A percentile compares a stretch with the other conserved stretches of the same genome.
phyloP scores from a whole-genome alignment of 768 basidiomycete genomes.

The Tylopilus intermedius region DNA sequence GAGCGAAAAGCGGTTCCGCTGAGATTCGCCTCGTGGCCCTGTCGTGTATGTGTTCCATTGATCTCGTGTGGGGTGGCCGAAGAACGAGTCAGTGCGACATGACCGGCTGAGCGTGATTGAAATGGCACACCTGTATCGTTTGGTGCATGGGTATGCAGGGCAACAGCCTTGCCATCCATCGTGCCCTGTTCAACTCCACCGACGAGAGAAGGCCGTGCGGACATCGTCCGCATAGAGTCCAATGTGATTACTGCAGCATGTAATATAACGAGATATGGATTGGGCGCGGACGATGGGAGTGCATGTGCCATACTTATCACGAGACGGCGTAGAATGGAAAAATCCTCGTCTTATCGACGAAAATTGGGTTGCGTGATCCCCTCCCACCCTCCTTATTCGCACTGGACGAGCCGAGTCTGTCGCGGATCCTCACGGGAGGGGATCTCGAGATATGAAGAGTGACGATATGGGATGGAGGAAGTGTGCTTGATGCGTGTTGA shows the following conservation, averaged over 20 bases:
- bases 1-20: background rate
- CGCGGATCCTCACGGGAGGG: slow-evolving; percentile 17
- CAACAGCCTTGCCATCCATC: background rate
- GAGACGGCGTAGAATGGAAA: slow-evolving; percentile 6
- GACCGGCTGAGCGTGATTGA: slow-evolving; percentile 7
- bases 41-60: background rate
- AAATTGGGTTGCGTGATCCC: slow-evolving; percentile 11
- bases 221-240: slow-evolving; percentile 20
- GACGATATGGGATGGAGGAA: slow-evolving; percentile 20
- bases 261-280: slow-evolving; percentile 15
- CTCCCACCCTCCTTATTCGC: background rate
- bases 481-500: slow-evolving; percentile 7
- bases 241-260: slow-evolving; percentile 12
- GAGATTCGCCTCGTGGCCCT: background rate
- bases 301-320: slow-evolving; percentile 2
- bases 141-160: background rate
- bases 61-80: background rate
- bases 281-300: background rate
- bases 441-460: slow-evolving; percentile 10
- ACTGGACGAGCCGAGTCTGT: background rate
- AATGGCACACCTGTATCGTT: background rate
- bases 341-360: slow-evolving; percentile 13
- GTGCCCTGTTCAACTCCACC: background rate
- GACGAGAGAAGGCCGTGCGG: slow-evolving; percentile 13
- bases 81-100: background rate